Percentiles rank a stretch among this genome's conserved stretches.
phyloP scores from a whole-genome alignment of 108 stramenopile genomes.

The Pseudonitzschia delicatissima region DNA sequence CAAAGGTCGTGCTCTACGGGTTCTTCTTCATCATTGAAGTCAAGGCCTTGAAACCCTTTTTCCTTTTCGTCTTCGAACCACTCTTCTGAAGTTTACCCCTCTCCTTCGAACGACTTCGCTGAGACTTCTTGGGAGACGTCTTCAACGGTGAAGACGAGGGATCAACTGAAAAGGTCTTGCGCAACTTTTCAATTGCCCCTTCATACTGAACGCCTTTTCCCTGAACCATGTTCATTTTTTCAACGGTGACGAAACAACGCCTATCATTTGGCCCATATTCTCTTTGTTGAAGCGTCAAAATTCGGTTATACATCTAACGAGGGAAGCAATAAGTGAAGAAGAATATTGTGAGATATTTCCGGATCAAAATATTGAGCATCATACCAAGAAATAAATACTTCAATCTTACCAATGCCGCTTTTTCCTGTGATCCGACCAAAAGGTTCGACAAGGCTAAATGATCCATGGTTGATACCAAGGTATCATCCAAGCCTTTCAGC shows the following conservation, averaged over 20 bases:
- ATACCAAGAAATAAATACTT: too few species aligned
- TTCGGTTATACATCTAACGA: slow-evolving; percentile 38
- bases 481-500: slow-evolving; percentile 36
- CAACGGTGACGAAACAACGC: slow-evolving; percentile 27
- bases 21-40: slow-evolving; percentile 32
- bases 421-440: slow-evolving; percentile 32
- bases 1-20: not conserved
- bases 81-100: not conserved
- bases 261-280: slow-evolving; percentile 34
- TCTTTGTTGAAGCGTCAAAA: slow-evolving; percentile 31
- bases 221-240: slow-evolving; percentile 40
- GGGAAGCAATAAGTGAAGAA: not conserved
- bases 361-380: not conserved
- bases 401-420: slow-evolving; percentile 31
- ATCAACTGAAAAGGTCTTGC: slow-evolving; percentile 28
- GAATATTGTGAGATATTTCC: not conserved
- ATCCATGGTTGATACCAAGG: slow-evolving; percentile 52
- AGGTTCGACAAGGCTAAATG: slow-evolving; percentile 47
- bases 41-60: slow-evolving; percentile 25
- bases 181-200: slow-evolving; percentile 26
- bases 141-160: not conserved
- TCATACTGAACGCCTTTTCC: slow-evolving; percentile 25
- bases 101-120: not conserved
- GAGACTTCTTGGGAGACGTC: not conserved
- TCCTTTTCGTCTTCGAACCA: slow-evolving; percentile 5